phyloP scores from a whole-genome alignment of 352 stramenopile species.

The Pelagophyceae sp. region DNA sequence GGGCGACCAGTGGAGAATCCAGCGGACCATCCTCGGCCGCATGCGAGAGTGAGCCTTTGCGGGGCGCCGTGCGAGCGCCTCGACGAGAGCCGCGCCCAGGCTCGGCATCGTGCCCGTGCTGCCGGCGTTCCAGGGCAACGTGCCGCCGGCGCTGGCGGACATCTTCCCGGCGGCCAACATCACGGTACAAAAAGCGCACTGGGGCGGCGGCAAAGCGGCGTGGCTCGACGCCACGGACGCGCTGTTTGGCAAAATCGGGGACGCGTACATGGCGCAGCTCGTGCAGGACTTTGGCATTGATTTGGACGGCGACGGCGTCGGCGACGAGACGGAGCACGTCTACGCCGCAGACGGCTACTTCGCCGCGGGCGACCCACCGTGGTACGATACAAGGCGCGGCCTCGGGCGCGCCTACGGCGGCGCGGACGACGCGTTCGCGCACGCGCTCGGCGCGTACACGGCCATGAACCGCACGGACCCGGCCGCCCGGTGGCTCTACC shows the following conservation, averaged over 20 bases:
- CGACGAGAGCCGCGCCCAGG: too few species aligned
- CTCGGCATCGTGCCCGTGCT: slow-evolving; percentile 76
- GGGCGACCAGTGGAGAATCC: slow-evolving; percentile 60
- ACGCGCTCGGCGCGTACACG: slow-evolving; percentile 28
- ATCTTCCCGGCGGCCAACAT: slow-evolving; percentile 65
- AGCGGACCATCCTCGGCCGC: slow-evolving; percentile 61
- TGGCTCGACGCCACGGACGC: slow-evolving; percentile 67
- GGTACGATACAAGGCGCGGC: too few species aligned
- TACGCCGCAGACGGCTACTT: slow-evolving; percentile 45
- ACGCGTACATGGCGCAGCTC: slow-evolving; percentile 58
- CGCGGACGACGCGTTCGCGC: slow-evolving; percentile 16
- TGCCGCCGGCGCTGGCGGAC: slow-evolving; percentile 63
- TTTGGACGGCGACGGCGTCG: not conserved
- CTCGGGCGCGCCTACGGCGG: not conserved
- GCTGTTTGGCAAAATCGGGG: slow-evolving; percentile 64
- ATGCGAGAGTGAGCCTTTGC: too few species aligned
- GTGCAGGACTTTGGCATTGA: slow-evolving; percentile 35
- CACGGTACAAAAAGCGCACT: slow-evolving; percentile 58
- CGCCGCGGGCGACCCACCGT: slow-evolving; percentile 34
- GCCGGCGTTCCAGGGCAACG: slow-evolving; percentile 70
- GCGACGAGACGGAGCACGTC: slow-evolving; percentile 35
- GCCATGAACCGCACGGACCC: slow-evolving; percentile 33
- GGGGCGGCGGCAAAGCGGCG: slow-evolving; percentile 61
- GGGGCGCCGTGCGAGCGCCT: too few species aligned
- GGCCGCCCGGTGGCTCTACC: slow-evolving; percentile 32